Evolutionary conservation across 2,329 filamentous ascomycete genomes (phyloP).

Genomic region (Chrysoporthe puriensis): DNA sequence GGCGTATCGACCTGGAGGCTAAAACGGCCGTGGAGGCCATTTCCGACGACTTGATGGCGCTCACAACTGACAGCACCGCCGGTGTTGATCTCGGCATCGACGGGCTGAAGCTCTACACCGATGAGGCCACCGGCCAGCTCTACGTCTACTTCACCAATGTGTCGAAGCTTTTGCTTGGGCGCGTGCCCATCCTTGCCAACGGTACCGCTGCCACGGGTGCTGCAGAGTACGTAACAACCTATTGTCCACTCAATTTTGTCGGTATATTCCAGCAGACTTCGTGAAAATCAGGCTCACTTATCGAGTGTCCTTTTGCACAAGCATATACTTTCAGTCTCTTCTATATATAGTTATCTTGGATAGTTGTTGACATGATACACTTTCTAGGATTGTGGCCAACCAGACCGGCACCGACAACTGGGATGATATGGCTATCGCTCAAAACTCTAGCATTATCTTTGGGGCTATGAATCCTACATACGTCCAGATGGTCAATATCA

Average conservation of each 20-base stretch:
- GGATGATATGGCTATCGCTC: constrained; percentile 18
- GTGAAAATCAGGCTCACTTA: background rate
- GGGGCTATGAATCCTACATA: constrained; percentile 16
- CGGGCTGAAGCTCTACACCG: constrained; percentile 21
- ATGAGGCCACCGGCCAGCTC: background rate
- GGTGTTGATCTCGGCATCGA: constrained; percentile 22
- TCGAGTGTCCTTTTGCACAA: background rate
- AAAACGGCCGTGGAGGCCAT: constrained; percentile 14
- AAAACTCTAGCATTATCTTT: constrained; percentile 8
- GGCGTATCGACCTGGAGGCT: constrained; percentile 22
- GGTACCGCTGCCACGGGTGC: constrained; percentile 13
- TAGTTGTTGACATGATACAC: background rate
- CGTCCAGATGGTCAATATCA: constrained; percentile 8
- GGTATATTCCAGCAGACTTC: background rate
- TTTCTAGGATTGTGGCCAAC: constrained; percentile 7
- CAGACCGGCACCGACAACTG: constrained; percentile 7
- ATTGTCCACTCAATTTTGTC: background rate
- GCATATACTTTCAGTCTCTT: background rate
- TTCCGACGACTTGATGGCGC: constrained; percentile 18
- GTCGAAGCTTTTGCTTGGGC: constrained; percentile 18
- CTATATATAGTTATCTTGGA: background rate
- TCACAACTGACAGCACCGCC: constrained; percentile 14
- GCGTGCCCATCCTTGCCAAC: constrained; percentile 19
- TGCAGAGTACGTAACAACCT: constrained; percentile 1
- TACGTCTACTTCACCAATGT: constrained; percentile 28